Evolutionary conservation across 2,329 filamentous ascomycete species (phyloP).

Genomic region (Talaromyces marneffei): DNA sequence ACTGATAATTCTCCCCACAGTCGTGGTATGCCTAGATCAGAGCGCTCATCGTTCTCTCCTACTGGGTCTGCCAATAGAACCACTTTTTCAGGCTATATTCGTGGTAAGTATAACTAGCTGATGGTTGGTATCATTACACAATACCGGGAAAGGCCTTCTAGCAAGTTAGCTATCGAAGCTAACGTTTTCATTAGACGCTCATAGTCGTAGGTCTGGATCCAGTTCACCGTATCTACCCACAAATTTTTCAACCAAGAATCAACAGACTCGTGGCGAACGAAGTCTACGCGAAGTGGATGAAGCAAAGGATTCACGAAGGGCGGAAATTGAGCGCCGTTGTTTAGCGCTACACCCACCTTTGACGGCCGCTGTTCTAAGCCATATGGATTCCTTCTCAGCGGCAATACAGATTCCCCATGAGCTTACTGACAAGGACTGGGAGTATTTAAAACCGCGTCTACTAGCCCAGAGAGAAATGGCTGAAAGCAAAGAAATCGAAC

Average conservation of each 20-base stretch:
- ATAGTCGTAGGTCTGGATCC: neutral
- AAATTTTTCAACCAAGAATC: neutral
- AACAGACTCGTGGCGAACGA: slow-evolving; percentile 37
- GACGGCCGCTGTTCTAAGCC: slow-evolving; percentile 54
- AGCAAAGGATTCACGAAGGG: slow-evolving; percentile 57
- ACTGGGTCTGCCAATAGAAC: neutral
- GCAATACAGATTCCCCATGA: slow-evolving; percentile 64
- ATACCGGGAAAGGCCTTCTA: neutral
- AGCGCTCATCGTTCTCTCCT: neutral
- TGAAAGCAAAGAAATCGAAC: slow-evolving; percentile 50
- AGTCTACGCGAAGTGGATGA: slow-evolving; percentile 59
- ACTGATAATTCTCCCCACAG: neutral
- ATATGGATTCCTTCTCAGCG: slow-evolving; percentile 69
- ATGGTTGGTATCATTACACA: neutral
- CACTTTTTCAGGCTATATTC: neutral
- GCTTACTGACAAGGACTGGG: slow-evolving; percentile 65
- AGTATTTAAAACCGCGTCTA: slow-evolving; percentile 60
- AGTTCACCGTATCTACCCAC: neutral
- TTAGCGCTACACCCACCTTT: slow-evolving; percentile 62
- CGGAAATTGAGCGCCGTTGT: slow-evolving; percentile 68
- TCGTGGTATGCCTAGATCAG: neutral
- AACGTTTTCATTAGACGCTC: neutral
- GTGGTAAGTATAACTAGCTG: neutral
- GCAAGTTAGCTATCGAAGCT: neutral
- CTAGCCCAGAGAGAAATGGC: slow-evolving; percentile 60